Percentiles rank a stretch among this genome's conserved stretches.
Evolutionary conservation across 2,329 filamentous ascomycete genomes (phyloP).

Genomic region (Trichophaea hybrida): DNA sequence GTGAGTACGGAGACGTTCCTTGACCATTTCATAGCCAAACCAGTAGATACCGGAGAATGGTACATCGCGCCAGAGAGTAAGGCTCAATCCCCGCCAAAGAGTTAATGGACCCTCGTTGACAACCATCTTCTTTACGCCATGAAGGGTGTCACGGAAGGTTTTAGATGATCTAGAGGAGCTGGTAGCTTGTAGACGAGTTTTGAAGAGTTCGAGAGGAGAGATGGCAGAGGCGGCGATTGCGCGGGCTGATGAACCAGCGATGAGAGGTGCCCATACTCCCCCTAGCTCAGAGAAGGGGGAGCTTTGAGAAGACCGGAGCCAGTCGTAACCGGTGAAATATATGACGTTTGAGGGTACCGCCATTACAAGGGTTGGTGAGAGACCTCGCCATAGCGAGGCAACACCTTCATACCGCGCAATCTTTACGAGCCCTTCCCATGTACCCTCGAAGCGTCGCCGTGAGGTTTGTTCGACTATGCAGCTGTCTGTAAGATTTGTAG

Average conservation of each 20-base stretch:
- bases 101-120: conserved; percentile 59
- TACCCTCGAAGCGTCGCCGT: conserved; percentile 72
- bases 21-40: conserved; percentile 89
- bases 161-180: conserved; percentile 36
- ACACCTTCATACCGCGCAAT: conserved; percentile 88
- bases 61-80: conserved; percentile 93
- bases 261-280: conserved; percentile 62
- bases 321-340: conserved; percentile 97
- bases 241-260: conserved; percentile 65
- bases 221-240: conserved; percentile 69
- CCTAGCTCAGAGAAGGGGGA: conserved; percentile 57
- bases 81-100: conserved; percentile 74
- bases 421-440: conserved; percentile 80
- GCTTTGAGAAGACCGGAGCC: conserved; percentile 58
- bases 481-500: conserved; percentile 40
- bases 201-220: conserved; percentile 83
- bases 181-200: conserved; percentile 73
- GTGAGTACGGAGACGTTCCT: conserved; percentile 37
- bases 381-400: conserved; percentile 73
- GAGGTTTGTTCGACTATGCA: conserved; percentile 84
- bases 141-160: conserved; percentile 65
- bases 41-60: conserved; percentile 96
- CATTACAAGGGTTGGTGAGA: conserved; percentile 92
- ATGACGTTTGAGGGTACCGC: conserved; percentile 91
- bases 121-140: conserved; percentile 67